Evolutionary conservation across 2,329 filamentous ascomycete genomes (phyloP), one percentile per base, ranked within the genome.

Genomic region (Alternaria metachromatica): DNA sequence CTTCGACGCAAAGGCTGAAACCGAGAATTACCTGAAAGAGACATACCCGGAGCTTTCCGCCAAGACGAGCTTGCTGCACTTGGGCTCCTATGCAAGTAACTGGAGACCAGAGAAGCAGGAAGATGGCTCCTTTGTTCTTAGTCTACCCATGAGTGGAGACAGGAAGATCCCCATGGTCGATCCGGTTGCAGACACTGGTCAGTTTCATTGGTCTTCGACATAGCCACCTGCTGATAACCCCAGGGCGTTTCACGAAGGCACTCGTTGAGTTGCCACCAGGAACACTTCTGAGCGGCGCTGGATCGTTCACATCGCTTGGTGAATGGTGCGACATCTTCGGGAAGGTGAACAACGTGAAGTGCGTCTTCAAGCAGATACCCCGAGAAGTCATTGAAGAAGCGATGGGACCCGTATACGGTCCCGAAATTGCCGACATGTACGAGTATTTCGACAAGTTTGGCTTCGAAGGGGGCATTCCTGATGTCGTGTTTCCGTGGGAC

Each of bases 1-100:
- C 61, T 83, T 82, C 55, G 81, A 81, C n/a, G 71, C 65, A 45
- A 85, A 85, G 69, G 75, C 76, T 49, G 63, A 65, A 6, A 74
- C 80, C 2, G 81, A 83, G 58, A 71, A 75, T 20, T 80, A 78
- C 45, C 80, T 83, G 64, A 78, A 77, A 33, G 58, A 70, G 1
- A 70, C 80, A 26, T 68, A 73, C 44, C 72, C 73, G 11, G 66
- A 69, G 25, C 55, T 77, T 41, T 70, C 62, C 33, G 66, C 58
- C 7, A 78, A 75, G 64, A 76, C 73, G 15, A 76, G 72, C 53
- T 64, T 69, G 10, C 13, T 78, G 57, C 69, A 74, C 49, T 15
- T 76, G 59, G 75, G 72, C 4, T 41, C 68, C 10, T 78, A 67
- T 63, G 61, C 59, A 15, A 66, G 44, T 18, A 76, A 77, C 58